Base-by-base conservation (phyloP, 345 rosid genomes). In the Salix arbutifolia region DNA sequence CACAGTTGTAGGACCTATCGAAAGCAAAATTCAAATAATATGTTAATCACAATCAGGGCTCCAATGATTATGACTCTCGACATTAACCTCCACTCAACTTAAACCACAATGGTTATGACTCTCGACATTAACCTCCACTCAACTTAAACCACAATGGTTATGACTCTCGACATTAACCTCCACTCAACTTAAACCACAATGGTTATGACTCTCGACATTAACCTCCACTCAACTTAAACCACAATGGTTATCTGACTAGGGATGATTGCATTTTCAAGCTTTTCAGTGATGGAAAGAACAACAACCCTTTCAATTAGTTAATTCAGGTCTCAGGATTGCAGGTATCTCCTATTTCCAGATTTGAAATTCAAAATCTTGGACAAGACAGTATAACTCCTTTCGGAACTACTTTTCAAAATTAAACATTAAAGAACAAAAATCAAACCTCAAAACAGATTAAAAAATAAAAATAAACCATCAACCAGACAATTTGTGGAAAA, bases 1-100 rank as follows among this genome's bases (percentile, higher is more conserved):
- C 78, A 96, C 99, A 19, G 91, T 89, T 7, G 99, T 93, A 21
- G 99, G 91, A 78, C 99, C 99, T 96, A 81, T 72, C 58, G 65
- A 71, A 58, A 77, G 66, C 4, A 61, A 52, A 88, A 65, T 18
- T 4, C 37, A 66, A 17, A 46, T 52, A 68, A 61, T 30, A 18
- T 58, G 65, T 33, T 58, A 6, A 50, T 48, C 13, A 44, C 35
- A 23, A 31, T 11, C 25, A 8, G 21, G 11, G 37, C 48, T 72
- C 46, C 60, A 56, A 33, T 56, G 3, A 0, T 3, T 35, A 35
- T 23, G 7, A 38, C 64, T 71, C 28, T 16, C 19, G 9, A 50
- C 33, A 70, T 64, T 19, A 67, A 58, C 38, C 58, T 37, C 2
- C 33, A 65, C 9, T 66, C 28, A 30, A 64, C 40, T 19, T 40